Base-by-base conservation (phyloP, 768 basidiomycete species). In the Exidia glandulosa region DNA sequence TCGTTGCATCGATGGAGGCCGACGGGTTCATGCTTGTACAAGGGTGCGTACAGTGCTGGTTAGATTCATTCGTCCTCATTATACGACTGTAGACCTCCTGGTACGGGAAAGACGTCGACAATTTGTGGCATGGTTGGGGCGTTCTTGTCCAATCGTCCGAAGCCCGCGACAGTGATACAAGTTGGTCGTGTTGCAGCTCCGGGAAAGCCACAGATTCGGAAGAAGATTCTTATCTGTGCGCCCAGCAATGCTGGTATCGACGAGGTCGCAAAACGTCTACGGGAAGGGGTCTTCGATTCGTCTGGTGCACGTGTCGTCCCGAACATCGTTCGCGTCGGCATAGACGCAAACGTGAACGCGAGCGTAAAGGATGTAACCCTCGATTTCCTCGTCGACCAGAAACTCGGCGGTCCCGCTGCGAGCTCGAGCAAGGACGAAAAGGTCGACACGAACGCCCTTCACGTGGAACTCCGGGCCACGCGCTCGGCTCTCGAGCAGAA, bases 171-270 rank as follows among this genome's bases (percentile, higher is more conserved):
- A 10, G 65, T 78, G 25, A 78, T 85, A 56, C 73, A 81, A 12
- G 76, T 76, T 31, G 82, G 84, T 25, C 74, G 70, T 58, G 70
- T 63, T 58, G 64, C 70, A 19, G 73, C 69, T 34, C 72, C 73
- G 14, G 69, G 70, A 32, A 79, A 79, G 63, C 78, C 71, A 65
- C 65, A 72, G n/a, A 73, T 80, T 1, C 74, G 79, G 14, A 84
- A 87, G 61, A 88, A 88, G 68, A 77, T 98, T 47, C 80, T 99
- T 19, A 77, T 99, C 36, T 99, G 96, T 67, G 96, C 96, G 0
- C 96, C 96, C 2, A 94, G 91, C 73, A 99, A 99, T 71, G 96
- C 96, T 19, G 96, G 96, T 29, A 94, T 99, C 41, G 94, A 99
- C 67, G 96, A 99, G 75, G 86, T 99, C 19, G 90, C 91, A 6